A percentile compares a stretch with the other conserved stretches of the same genome.
Evolutionary conservation across 495 filamentous ascomycete genomes (phyloP).

Genomic region (Lasiosphaeriaceae sp.): DNA sequence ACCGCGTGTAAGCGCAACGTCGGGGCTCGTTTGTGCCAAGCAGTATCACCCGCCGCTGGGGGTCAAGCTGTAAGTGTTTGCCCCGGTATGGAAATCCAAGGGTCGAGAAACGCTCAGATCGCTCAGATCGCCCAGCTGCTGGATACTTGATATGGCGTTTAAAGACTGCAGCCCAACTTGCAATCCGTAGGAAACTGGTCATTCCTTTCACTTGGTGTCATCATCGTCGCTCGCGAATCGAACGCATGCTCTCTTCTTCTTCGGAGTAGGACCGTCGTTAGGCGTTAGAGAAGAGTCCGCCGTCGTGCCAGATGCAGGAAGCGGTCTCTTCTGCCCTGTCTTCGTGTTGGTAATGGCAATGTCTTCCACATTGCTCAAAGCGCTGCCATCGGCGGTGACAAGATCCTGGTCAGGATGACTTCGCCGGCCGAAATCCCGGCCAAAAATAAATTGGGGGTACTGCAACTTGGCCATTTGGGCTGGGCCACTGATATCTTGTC

Average conservation of each 20-base stretch:
- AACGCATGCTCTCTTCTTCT: slow-evolving; percentile 8
- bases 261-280: not conserved
- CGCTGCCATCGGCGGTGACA: slow-evolving; percentile 10
- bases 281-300: not conserved
- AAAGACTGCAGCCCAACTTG: too few relatives aligned
- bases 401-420: slow-evolving; percentile 36
- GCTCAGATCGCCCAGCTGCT: too few relatives aligned
- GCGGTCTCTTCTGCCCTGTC: not conserved
- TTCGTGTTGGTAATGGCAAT: not conserved
- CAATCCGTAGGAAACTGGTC: too few relatives aligned
- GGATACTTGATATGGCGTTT: too few relatives aligned
- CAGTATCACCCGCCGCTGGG: too few relatives aligned
- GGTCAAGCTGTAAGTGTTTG: too few relatives aligned
- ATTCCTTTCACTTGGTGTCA: not conserved
- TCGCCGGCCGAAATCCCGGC: slow-evolving; percentile 36
- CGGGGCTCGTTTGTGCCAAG: too few relatives aligned
- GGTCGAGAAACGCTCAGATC: too few relatives aligned
- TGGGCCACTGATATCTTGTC: slow-evolving; percentile 30
- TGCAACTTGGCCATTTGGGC: slow-evolving; percentile 55
- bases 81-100: too few relatives aligned
- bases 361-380: not conserved
- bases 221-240: slow-evolving; percentile 4
- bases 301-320: not conserved
- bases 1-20: too few relatives aligned
- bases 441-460: slow-evolving; percentile 57